Evolutionary conservation across 2,329 filamentous ascomycete genomes (phyloP).

Genomic region (Colletotrichum falcatum): DNA sequence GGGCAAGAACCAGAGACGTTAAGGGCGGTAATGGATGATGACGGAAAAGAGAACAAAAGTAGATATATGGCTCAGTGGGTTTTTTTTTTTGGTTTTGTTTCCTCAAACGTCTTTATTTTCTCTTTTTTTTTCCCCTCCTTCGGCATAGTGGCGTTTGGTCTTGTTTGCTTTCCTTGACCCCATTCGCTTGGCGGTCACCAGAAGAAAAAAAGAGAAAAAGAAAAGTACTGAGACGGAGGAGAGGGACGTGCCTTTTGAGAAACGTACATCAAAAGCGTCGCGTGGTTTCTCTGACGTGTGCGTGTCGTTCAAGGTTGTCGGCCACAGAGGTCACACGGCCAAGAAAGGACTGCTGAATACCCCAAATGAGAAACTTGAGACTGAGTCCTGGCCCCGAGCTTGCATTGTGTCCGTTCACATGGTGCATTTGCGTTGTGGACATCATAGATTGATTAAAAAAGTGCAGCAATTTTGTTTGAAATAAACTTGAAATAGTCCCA

Average conservation of each 20-base stretch:
- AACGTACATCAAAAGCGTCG: constrained; percentile 20
- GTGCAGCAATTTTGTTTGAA: constrained; percentile 20
- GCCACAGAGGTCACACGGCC: neutral
- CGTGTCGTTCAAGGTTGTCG: neutral
- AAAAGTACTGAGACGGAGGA: neutral
- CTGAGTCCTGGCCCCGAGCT: neutral
- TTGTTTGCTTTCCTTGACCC: constrained; percentile 19
- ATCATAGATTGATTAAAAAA: neutral
- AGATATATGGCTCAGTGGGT: constrained; percentile 21
- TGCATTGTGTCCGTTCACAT: neutral
- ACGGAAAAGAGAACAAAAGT: constrained; percentile 38
- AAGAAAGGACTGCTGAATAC: constrained; percentile 30
- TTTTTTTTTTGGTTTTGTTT: constrained; percentile 15
- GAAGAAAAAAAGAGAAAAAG: neutral
- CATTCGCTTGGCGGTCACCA: neutral
- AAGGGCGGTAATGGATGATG: constrained; percentile 47
- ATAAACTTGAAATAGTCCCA: constrained; percentile 35
- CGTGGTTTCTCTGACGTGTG: neutral
- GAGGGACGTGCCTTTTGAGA: constrained; percentile 17
- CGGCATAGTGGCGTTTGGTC: constrained; percentile 35
- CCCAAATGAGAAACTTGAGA: constrained; percentile 27
- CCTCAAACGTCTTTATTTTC: neutral
- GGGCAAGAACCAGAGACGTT: constrained; percentile 85
- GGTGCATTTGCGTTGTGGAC: neutral
- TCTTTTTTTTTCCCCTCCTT: neutral